Percentiles rank a stretch among this genome's conserved stretches.
Conservation (phyloP, 768 basidiomycete species). For the Amanita polypyramis region DNA sequence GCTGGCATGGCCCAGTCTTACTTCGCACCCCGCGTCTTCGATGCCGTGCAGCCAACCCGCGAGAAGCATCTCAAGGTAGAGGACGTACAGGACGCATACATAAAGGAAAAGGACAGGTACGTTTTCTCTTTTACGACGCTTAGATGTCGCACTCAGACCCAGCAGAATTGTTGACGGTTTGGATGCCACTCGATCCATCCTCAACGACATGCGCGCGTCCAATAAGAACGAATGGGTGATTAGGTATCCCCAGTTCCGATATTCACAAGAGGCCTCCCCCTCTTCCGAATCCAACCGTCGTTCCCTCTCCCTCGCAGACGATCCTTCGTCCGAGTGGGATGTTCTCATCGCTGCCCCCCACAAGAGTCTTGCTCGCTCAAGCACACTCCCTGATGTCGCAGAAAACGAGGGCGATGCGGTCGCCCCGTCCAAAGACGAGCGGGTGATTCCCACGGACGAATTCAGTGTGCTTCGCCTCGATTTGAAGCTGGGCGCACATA, state of each 20-base stretch:
- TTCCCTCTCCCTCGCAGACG: slow-evolving; percentile 79
- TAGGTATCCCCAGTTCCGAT: slow-evolving; percentile 70
- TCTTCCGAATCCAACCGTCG: slow-evolving; percentile 40
- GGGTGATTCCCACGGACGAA: slow-evolving; percentile 40
- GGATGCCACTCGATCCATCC: slow-evolving; percentile 55
- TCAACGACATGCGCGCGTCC: slow-evolving; percentile 65
- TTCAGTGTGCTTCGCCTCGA: slow-evolving; percentile 89
- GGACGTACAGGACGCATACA: slow-evolving; percentile 68
- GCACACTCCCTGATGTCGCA: slow-evolving; percentile 38
- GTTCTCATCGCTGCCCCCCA: slow-evolving; percentile 47
- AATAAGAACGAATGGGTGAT: slow-evolving; percentile 85
- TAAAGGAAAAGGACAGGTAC: slow-evolving; percentile 68
- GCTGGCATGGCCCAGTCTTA: slow-evolving; percentile 31
- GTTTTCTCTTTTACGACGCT: slow-evolving; percentile 15
- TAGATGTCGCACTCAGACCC: slow-evolving; percentile 7
- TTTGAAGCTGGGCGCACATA: slow-evolving; percentile 77
- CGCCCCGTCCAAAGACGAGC: slow-evolving; percentile 22
- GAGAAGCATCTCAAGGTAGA: slow-evolving; percentile 47
- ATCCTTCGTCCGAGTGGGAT: slow-evolving; percentile 56
- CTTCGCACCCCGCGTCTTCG: slow-evolving; percentile 23
- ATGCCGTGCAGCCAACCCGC: slow-evolving; percentile 19
- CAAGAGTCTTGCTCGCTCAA: slow-evolving; percentile 41
- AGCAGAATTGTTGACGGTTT: slow-evolving; percentile 69
- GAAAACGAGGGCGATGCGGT: slow-evolving; percentile 24
- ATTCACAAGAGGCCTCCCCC: slow-evolving; percentile 18